Conservation (phyloP, 179 eudicot genomes). For the Silene noctiflora region DNA sequence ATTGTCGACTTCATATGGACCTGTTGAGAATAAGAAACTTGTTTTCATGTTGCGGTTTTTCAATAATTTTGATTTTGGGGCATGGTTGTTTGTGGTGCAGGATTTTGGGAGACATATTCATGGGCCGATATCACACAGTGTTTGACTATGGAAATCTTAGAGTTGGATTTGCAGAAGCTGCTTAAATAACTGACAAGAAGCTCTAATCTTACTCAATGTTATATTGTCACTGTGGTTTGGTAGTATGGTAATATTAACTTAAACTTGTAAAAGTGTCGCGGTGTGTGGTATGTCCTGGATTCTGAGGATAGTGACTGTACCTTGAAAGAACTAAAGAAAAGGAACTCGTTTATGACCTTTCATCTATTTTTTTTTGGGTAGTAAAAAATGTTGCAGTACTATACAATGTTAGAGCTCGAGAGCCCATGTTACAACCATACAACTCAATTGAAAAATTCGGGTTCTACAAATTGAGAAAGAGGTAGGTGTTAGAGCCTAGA, state of each 20-base stretch:
- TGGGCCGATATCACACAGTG: conserved; percentile 71
- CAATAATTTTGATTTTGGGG: not conserved
- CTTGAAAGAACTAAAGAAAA: not conserved
- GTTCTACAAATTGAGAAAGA: no score
- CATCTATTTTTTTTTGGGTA: not conserved
- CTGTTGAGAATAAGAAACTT: no score
- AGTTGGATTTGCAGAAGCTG: conserved; percentile 74
- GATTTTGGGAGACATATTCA: conserved; percentile 79
- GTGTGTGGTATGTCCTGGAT: not conserved
- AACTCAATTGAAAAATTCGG: no score
- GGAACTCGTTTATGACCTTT: not conserved
- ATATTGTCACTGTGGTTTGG: not conserved
- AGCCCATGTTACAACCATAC: no score
- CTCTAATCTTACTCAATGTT: not conserved
- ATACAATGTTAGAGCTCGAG: no score
- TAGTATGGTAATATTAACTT: not conserved
- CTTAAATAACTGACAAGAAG: conserved; percentile 23
- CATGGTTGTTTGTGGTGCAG: conserved; percentile 31
- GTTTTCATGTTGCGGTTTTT: not conserved
- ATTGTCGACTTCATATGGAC: no score
- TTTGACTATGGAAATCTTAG: conserved; percentile 60
- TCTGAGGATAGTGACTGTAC: not conserved
- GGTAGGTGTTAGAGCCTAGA: no score
- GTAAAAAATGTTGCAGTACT: no score
- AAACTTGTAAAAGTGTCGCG: not conserved